Base-by-base conservation (phyloP, 495 filamentous ascomycete genomes). In the Hypoxylon lienhwacheense region DNA sequence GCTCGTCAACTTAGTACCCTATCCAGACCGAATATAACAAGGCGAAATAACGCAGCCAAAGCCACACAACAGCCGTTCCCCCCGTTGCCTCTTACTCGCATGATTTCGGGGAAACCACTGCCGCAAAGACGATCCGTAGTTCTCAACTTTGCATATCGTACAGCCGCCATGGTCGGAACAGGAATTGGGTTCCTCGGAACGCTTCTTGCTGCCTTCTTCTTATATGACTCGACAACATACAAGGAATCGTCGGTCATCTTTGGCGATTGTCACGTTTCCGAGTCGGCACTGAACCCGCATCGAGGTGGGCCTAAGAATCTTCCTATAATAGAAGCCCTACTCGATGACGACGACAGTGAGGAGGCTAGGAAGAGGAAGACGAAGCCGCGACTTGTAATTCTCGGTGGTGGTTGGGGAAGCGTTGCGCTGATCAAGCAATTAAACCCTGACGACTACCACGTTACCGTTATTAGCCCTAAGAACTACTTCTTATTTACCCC, bases 401-500 rank as follows among this genome's bases (percentile, higher is more conserved):
- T 99, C 39, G 95, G 95, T 4, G 90, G 90, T 7, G 95, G 95
- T 19, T 99, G 95, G 95, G 95, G 91, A 41, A 90, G 89, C 59
- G 85, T 99, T 49, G 88, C 91, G 14, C 74, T 99, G 31, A 71
- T 99, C 12, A 99, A 99, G 73, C 86, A 86, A 46, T 73, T 99
- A 48, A 85, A 91, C 36, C 86, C 91, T 2, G 89, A 88, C 4
- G 85, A 95, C 56, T 98, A 96, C 65, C 90, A 97, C 68, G 83
- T 97, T 59, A 96, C 91, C 8, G 89, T 97, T 26, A 85, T 99
- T 33, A 93, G 89, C 0, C 91, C 95, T 1, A 86, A 85, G 21
- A 97, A 97, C 59, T 95, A 97, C 72, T 99, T 99, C 73, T 70
- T 97, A 28, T 99, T 97, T 69, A 97, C 95, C 1, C 95, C 95